Evolutionary conservation across 805 yeast species (phyloP), one percentile per base, ranked within the genome.

Genomic region (Ogataea angusta): DNA sequence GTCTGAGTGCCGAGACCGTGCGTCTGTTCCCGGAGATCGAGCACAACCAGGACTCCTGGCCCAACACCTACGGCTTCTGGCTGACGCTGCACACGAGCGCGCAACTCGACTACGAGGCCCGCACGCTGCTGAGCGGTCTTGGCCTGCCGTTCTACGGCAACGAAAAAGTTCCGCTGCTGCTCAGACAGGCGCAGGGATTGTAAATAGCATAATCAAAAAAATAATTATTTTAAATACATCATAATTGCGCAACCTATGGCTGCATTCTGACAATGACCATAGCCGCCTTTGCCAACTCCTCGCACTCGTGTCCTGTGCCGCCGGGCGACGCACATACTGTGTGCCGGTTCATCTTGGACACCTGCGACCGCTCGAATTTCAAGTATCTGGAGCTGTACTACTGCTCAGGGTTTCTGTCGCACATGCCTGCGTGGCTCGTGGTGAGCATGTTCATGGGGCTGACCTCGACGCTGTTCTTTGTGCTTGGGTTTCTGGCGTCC

Each of bases 21-120:
- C 79, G 77, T 54, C 74, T 73, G 57, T 93, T 93, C 75, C 99
- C 99, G 3, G 99, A 93, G 66, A 80, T 93, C 47, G 96, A 90
- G 59, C 77, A 82, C 43, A 88, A 85, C 64, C 88, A 82, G 60
- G 98, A 91, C 62, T 69, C 85, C 49, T 93, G 91, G 86, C 90
- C 95, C 27, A 77, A 72, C 49, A 78, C 89, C 22, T 87, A 81
- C 59, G 97, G 96, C 43, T 74, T 91, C 72, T 85, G 88, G 59
- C 72, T 93, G 42, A 85, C 87, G 28, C 67, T 93, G 51, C 85
- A 85, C 60, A 91, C 98, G 15, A 69, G 86, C 25, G 96, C 98
- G 6, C 88, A 89, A 66, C 80, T 88, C 15, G 97, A 90, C 59
- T 78, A 80, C 23, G 93, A 87, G 56, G 97, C 98, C 8, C 80